phyloP scores from a whole-genome alignment of 176 grass and related monocot species.

The Echinochloa phyllopogon region DNA sequence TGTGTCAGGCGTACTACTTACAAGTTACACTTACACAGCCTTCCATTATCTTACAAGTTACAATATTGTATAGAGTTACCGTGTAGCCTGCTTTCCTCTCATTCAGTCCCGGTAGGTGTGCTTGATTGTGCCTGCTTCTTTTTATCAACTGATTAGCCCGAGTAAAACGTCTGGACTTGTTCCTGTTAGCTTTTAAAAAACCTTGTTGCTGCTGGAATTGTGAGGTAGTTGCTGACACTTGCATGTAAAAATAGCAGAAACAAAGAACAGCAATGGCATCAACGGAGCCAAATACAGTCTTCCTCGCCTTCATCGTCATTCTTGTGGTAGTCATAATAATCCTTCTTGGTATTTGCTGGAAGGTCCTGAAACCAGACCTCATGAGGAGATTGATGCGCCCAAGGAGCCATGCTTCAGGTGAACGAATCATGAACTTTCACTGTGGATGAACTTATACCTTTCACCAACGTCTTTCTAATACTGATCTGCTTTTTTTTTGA shows the following conservation, averaged over 20 bases:
- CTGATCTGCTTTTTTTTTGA: neutral
- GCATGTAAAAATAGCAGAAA: slow-evolving; percentile 1
- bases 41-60: neutral
- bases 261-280: neutral
- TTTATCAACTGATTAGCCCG: neutral
- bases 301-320: slow-evolving; percentile 37
- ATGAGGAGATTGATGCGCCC: slow-evolving; percentile 48
- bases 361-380: slow-evolving; percentile 36
- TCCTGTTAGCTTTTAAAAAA: neutral
- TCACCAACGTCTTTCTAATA: neutral
- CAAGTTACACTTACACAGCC: neutral
- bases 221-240: neutral
- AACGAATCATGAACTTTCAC: neutral
- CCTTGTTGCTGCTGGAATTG: neutral
- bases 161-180: neutral
- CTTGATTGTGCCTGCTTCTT: neutral
- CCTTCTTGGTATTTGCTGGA: slow-evolving; percentile 57
- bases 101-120: neutral
- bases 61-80: neutral
- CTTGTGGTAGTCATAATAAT: slow-evolving; percentile 45
- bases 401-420: slow-evolving; percentile 46
- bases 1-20: neutral
- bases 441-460: neutral
- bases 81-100: neutral
- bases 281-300: neutral